Evolutionary conservation across 2,329 filamentous ascomycete genomes (phyloP).

Genomic region (Penicillium carneum): DNA sequence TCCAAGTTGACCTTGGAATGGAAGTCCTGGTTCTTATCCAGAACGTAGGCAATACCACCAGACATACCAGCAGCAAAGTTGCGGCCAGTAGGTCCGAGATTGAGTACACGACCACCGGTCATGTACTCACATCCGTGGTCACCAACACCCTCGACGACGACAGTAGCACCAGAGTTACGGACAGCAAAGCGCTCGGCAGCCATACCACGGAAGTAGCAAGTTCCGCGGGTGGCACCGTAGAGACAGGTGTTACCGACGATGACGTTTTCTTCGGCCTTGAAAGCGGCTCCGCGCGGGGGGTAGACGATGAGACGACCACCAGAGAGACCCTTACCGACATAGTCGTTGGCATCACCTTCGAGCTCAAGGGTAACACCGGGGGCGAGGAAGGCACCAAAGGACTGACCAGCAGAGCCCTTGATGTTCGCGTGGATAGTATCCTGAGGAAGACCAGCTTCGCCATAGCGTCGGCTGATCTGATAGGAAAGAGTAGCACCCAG

Average conservation of each 20-base stretch:
- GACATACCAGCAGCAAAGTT: conserved; percentile 99
- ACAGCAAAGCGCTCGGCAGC: conserved; percentile 96
- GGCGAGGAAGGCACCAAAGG: conserved; percentile 91
- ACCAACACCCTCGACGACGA: conserved; percentile 94
- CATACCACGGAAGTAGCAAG: conserved; percentile 95
- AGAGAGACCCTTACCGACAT: conserved; percentile 93
- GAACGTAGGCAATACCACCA: conserved; percentile 92
- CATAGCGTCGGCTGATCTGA: conserved; percentile 91
- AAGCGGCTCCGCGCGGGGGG: conserved; percentile 85
- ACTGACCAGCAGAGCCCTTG: conserved; percentile 94
- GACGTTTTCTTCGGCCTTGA: conserved; percentile 95
- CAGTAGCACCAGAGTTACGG: conserved; percentile 91
- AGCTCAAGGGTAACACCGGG: conserved; percentile 93
- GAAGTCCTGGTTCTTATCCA: conserved; percentile 90
- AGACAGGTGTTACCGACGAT: conserved; percentile 93
- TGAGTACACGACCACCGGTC: conserved; percentile 89
- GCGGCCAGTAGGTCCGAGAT: conserved; percentile 86
- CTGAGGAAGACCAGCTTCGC: conserved; percentile 84
- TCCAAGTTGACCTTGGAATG: conserved; percentile 92
- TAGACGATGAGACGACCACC: conserved; percentile 93
- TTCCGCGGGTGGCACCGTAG: conserved; percentile 89
- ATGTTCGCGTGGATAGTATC: conserved; percentile 97
- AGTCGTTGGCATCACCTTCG: conserved; percentile 95
- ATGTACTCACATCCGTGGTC: conserved; percentile 99
- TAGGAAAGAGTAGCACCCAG: conserved; percentile 94